Evolutionary conservation across 352 stramenopile genomes (phyloP), one percentile per base, ranked within the genome.

Genomic region (Phytophthora chlamydospora): DNA sequence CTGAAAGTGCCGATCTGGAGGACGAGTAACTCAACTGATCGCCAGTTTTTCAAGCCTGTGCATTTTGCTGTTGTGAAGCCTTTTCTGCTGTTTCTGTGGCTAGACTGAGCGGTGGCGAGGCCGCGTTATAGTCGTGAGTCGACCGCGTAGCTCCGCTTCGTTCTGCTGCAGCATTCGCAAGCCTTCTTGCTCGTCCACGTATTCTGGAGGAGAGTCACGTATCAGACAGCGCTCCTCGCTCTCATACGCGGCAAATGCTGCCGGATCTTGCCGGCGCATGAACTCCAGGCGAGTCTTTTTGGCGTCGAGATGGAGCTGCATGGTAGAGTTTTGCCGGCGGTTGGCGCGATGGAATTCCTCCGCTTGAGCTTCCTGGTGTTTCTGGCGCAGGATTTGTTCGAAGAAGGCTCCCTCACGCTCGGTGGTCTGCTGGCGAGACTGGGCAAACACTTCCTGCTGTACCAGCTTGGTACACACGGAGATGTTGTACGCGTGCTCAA

Each of bases 281-380:
- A 91, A 84, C 54, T 89, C 81, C 24, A 89, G 58, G 1, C 81
- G 84, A 16, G 79, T 90, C 36, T 75, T 78, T 70, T 91, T 92
- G 21, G 85, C 76, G 29, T 92, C 80, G 34, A 91, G 68, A 60
- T 94, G 85, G 29, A 89, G 64, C 60, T 84, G 71, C 76, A 92
- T 78, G 13, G 78, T 91, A 36, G 83, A 92, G 43, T 90, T 93
- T 39, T 90, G 83, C 11, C 66, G 68, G 6, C 53, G 49, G 38
- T 85, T 86, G 0, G 72, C 70, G 49, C 76, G 73, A 48, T 86
- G 69, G 58, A 88, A 87, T 6, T 59, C 45, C 49, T 90, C 76
- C 1, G 74, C 77, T 62, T 91, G 80, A 14, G 76, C 77, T 47
- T 90, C 79, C 24, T 92, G 81, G 43, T 82, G 67, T 49, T 92